Evolutionary conservation across 139 green algal genomes (phyloP).

Genomic region (Chloropicon primus): DNA sequence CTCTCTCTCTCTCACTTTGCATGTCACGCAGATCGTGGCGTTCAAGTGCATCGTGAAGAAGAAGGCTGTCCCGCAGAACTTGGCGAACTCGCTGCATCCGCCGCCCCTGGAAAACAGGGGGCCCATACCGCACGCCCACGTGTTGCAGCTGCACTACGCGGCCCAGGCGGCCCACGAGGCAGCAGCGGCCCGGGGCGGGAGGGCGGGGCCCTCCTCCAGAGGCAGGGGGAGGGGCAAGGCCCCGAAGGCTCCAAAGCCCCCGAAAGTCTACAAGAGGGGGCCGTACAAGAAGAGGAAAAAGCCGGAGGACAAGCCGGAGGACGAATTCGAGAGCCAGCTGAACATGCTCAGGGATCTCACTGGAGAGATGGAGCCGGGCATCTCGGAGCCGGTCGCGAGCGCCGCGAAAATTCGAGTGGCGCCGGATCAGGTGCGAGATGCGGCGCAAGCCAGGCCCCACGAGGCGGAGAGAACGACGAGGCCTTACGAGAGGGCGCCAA

Average conservation of each 20-base stretch:
- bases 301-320: not conserved
- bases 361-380: too few species aligned
- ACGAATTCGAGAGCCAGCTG: not conserved
- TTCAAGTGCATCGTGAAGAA: constrained; percentile 32
- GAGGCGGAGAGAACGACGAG: not conserved
- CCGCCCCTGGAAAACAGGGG: not conserved
- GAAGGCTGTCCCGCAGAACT: not conserved
- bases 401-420: not conserved
- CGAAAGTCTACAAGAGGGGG: not conserved
- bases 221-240: not conserved
- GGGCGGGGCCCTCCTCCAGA: not conserved
- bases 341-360: not conserved
- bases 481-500: not conserved
- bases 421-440: not conserved
- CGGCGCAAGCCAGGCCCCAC: not conserved
- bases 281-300: constrained; percentile 1
- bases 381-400: not conserved
- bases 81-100: not conserved
- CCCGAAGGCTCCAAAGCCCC: not conserved
- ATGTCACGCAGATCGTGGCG: constrained; percentile 36
- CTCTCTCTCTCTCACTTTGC: too few species aligned
- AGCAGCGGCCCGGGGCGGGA: not conserved
- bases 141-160: not conserved
- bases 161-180: not conserved
- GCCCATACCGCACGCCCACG: not conserved